Base-by-base conservation (phyloP, 2,329 filamentous ascomycete species). In the Calonectria pteridis region DNA sequence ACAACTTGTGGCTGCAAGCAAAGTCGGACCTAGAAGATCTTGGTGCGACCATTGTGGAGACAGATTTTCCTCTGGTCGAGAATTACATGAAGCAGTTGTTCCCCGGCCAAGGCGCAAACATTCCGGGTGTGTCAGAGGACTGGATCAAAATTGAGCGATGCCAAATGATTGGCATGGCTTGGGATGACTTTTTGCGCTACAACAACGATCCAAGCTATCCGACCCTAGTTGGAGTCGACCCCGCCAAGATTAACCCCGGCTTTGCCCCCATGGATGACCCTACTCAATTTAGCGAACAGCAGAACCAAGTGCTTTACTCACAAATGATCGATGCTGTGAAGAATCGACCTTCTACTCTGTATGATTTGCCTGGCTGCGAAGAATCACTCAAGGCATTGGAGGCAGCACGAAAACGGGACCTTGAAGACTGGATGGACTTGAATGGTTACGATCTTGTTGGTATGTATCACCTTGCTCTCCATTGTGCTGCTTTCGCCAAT, bases 331-430 rank as follows among this genome's bases (percentile, higher is more conserved):
- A 69, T 10, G 65, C 66, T 3, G 65, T 72, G 29, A n/a, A n/a
- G 2, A 14, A 29, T 11, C 65, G 70, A 5, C 35, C 23, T n/a
- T 40, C 31, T 11, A 46, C 59, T 10, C 11, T 70, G 4, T 51
- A 69, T 28, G 26, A 33, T 2, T 62, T 74, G 23, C 53, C 74
- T 79, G 37, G 73, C 55, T 28, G 67, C 20, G 26, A 31, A 37
- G 29, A 58, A 35, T 50, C 71, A 6, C 58, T 69, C 20, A 40
- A 82, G 26, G 84, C 85, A 0, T 83, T 91, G 0, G 89, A 91
- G 80, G 82, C 80, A 1, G 85, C 86, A 73, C 86, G 89, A 4
- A 88, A 89, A 72, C 82, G 84, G 14, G 86, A 88, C 20, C 78
- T 89, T 0, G 89, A 90, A 71, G 84, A 86, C 40, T 91, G 66